Evolutionary conservation across 306 rosid species (phyloP), one percentile per base, ranked within the genome.

Genomic region (Abrus pulchellus): DNA sequence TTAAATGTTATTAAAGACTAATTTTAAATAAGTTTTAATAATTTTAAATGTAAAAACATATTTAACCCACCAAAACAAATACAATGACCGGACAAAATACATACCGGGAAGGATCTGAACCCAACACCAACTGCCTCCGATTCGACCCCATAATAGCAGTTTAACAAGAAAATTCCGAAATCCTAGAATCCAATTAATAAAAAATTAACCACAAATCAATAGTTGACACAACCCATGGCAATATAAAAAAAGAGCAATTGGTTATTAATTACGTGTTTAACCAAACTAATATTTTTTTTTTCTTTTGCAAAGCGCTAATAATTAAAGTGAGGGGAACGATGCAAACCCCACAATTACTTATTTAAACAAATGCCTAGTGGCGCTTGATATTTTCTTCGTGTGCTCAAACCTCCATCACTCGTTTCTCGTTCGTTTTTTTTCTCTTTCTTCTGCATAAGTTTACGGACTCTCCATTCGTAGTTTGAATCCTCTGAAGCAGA

Each of bases 341-440:
- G 34, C 68, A 32, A 57, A 32, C 40, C 72, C 52, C 84, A 69
- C 78, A 43, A 71, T 66, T 55, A 49, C 57, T 77, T 86, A 62
- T 79, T 82, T 82, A 75, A 75, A 75, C 10, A 54, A 76, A 48
- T 78, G 64, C 0, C 52, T 8, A 44, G 52, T 60, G 34, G 9
- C 56, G 62, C 7, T 43, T 27, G 89, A 85, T 86, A 80, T 85
- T 90, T 80, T 50, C 56, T 71, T 67, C 71, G 3, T 1, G 57
- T 38, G 40, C 68, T 9, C 63, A 3, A 12, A 7, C 7, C n/a
- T 49, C 54, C 59, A 47, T 12, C 69, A 28, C 84, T 5, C 80
- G 49, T 11, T 41, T 28, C 49, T 36, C 59, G 20, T 20, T 20
- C 20, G 20, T 20, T 14, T 27, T 36, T 2, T 7, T 81, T 55